phyloP scores from a whole-genome alignment of 139 green algal species.

The Chlamydomonas sphaeroides region DNA sequence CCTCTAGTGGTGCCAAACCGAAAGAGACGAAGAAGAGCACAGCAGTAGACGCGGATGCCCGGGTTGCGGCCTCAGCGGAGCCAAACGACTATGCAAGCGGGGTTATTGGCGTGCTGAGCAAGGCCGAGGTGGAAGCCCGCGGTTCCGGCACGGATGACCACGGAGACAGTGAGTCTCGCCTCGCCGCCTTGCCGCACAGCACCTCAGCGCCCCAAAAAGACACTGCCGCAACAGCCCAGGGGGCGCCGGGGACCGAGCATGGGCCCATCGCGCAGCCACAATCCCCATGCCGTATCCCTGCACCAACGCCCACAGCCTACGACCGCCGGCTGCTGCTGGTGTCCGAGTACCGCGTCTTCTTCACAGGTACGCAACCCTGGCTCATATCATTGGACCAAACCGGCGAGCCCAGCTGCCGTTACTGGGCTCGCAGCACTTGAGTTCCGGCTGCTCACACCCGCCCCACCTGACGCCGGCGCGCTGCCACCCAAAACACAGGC shows the following conservation, averaged over 20 bases:
- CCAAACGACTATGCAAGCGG: conserved; percentile 8
- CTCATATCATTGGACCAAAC: too few relatives aligned
- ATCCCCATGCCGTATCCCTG: too few relatives aligned
- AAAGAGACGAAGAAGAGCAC: too few relatives aligned
- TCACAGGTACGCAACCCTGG: conserved; percentile 41
- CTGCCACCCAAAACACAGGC: neutral
- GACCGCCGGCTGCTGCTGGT: too few relatives aligned
- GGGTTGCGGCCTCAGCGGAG: neutral
- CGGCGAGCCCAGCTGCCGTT: neutral
- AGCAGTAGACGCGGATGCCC: neutral
- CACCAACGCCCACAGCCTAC: too few relatives aligned
- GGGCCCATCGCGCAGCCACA: too few relatives aligned
- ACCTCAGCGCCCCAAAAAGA: too few relatives aligned
- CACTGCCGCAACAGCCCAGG: too few relatives aligned
- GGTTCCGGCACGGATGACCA: conserved; percentile 51
- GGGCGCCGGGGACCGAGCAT: too few relatives aligned
- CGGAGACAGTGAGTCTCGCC: conserved; percentile 48
- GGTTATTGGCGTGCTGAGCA: conserved; percentile 47
- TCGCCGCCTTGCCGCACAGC: neutral
- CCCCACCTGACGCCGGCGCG: neutral
- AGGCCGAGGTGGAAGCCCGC: conserved; percentile 54
- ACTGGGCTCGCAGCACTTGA: too few relatives aligned
- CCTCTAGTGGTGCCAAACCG: too few relatives aligned
- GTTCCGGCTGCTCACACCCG: too few relatives aligned
- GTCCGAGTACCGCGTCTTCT: conserved; percentile 60